Percentiles rank a stretch among this genome's conserved stretches.
phyloP scores from a whole-genome alignment of 2,329 filamentous ascomycete genomes.

The Chrysoporthe deuterocubensis region DNA sequence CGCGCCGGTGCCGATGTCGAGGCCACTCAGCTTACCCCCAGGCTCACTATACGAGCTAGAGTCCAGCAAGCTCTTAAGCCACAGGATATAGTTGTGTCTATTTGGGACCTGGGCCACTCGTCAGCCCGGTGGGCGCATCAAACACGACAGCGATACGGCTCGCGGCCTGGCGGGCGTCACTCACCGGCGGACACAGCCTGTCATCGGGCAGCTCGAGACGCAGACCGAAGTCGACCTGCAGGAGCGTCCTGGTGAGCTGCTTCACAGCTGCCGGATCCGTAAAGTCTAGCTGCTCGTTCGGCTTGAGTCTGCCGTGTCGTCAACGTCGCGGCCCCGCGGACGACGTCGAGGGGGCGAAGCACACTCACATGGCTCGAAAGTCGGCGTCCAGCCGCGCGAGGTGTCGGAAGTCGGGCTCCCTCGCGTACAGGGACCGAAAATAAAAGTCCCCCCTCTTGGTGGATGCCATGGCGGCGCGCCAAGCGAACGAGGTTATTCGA shows the following conservation, averaged over 20 bases:
- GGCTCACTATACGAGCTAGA: constrained; percentile 60
- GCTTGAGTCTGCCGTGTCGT: constrained; percentile 39
- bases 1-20: constrained; percentile 90
- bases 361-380: constrained; percentile 48
- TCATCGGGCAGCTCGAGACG: constrained; percentile 73
- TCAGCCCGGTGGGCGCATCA: constrained; percentile 12
- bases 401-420: constrained; percentile 48
- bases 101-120: constrained; percentile 53
- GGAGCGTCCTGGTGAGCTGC: constrained; percentile 79
- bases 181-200: constrained; percentile 83
- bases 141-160: background rate
- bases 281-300: constrained; percentile 71
- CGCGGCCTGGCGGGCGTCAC: constrained; percentile 29
- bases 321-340: background rate
- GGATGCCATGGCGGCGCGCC: constrained; percentile 15
- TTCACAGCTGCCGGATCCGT: constrained; percentile 75
- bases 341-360: too few relatives aligned
- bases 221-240: constrained; percentile 76
- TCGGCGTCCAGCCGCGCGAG: constrained; percentile 46
- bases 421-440: constrained; percentile 46
- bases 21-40: constrained; percentile 62
- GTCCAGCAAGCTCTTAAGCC: constrained; percentile 83
- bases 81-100: constrained; percentile 87
- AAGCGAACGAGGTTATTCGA: background rate
- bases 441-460: constrained; percentile 32